Percentiles rank a stretch among this genome's conserved stretches.
Conservation (phyloP, 2,329 filamentous ascomycete genomes). For the Cordyceps cateniannulata region DNA sequence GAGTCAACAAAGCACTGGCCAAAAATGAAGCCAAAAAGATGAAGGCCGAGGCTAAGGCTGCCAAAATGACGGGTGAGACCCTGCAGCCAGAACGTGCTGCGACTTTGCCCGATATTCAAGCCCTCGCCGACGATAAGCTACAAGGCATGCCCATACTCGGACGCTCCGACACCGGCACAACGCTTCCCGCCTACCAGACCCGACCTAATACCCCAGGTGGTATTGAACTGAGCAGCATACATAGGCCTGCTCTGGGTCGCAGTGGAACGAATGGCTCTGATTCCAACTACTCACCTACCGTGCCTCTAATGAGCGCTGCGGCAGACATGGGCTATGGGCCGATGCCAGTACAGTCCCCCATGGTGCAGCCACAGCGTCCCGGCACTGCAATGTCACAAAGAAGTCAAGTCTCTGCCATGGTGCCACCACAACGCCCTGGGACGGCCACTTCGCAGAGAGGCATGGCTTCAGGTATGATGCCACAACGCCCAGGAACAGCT, state of each 20-base stretch:
- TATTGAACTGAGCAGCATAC: slow-evolving; percentile 46
- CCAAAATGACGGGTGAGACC: slow-evolving; percentile 48
- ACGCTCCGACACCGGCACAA: slow-evolving; percentile 54
- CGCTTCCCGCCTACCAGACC: slow-evolving; percentile 57
- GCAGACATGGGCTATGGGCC: slow-evolving; percentile 52
- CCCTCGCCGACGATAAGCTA: slow-evolving; percentile 39
- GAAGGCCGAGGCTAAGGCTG: slow-evolving; percentile 43
- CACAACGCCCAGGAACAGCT: slow-evolving; percentile 28
- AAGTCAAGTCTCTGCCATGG: slow-evolving; percentile 14
- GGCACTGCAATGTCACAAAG: slow-evolving; percentile 31
- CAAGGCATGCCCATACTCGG: slow-evolving; percentile 52
- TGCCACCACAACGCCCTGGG: slow-evolving; percentile 24
- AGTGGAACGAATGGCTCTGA: slow-evolving; percentile 52
- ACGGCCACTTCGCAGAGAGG: slow-evolving; percentile 32
- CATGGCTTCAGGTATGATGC: slow-evolving; percentile 11
- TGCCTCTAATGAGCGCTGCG: slow-evolving; percentile 54
- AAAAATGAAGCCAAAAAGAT: slow-evolving; percentile 62
- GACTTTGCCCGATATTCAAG: slow-evolving; percentile 54
- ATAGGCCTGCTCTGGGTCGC: slow-evolving; percentile 41
- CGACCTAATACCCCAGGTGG: slow-evolving; percentile 48
- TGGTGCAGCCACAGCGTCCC: slow-evolving; percentile 23
- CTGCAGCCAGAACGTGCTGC: slow-evolving; percentile 47
- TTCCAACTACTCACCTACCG: slow-evolving; percentile 59
- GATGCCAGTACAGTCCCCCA: slow-evolving; percentile 30
- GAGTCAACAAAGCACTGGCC: slow-evolving; percentile 81